These are phyloP conservation scores for Rugonectria rugulosa DNA, from an alignment of 2,329 filamentous ascomycete genomes.

Conservation along the genomic window DNA sequence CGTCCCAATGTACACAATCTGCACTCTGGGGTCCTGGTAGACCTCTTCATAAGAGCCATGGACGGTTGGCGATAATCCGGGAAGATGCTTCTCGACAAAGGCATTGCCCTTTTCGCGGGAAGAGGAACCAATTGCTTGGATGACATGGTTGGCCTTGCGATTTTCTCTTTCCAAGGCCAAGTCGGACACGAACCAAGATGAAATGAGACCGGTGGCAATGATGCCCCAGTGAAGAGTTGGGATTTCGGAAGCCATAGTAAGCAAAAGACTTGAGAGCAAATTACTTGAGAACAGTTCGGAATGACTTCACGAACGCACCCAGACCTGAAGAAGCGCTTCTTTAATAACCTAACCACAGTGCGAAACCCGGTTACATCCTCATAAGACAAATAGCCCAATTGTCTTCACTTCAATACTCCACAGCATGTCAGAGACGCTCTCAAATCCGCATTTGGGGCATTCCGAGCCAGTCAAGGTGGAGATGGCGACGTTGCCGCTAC, in stretches of 20 bases:
- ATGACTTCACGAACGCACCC: too few relatives aligned
- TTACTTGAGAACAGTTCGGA: too few relatives aligned
- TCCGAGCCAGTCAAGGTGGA: not conserved
- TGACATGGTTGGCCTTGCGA: constrained; percentile 48
- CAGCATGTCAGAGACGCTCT: too few relatives aligned
- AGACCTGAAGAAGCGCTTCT: too few relatives aligned
- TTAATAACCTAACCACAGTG: too few relatives aligned
- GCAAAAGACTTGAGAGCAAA: too few relatives aligned
- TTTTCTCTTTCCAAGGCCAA: constrained; percentile 46
- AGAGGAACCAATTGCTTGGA: constrained; percentile 53
- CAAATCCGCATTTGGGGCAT: not conserved
- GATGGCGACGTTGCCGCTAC: not conserved
- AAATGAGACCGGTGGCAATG: constrained; percentile 13
- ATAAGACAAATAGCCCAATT: too few relatives aligned
- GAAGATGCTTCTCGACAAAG: constrained; percentile 47
- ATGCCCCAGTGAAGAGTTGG: constrained; percentile 17
- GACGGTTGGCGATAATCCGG: constrained; percentile 38
- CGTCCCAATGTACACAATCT: constrained; percentile 54
- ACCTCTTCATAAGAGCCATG: constrained; percentile 50
- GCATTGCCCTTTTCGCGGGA: constrained; percentile 45
- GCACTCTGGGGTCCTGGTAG: constrained; percentile 49
- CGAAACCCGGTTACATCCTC: too few relatives aligned
- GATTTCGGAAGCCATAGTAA: too few relatives aligned
- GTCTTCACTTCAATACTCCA: too few relatives aligned
- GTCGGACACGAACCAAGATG: constrained; percentile 49